phyloP scores from a whole-genome alignment of 139 green algal species.

The Zygnema circumcarinatum region DNA sequence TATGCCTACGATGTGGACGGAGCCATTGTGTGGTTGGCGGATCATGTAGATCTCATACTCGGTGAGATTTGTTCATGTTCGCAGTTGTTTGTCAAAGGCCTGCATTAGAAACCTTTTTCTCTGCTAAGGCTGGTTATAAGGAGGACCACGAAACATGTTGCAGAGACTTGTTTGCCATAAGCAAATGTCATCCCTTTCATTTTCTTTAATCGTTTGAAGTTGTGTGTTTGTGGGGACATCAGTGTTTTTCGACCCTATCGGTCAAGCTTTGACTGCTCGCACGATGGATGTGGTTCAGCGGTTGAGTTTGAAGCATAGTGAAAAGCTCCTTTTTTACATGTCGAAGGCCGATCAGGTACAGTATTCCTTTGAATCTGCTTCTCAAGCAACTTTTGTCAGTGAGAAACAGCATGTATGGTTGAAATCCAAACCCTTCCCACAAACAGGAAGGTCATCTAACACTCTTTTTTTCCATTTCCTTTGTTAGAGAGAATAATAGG shows the following conservation, averaged over 20 bases:
- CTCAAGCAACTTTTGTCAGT: too few relatives aligned
- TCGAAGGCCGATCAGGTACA: slow-evolving; percentile 76
- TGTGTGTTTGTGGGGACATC: slow-evolving; percentile 6
- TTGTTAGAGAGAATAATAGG: too few relatives aligned
- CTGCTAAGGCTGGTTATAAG: too few relatives aligned
- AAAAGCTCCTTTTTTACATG: slow-evolving; percentile 83
- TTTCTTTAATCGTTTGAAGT: background rate
- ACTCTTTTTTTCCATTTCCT: too few relatives aligned
- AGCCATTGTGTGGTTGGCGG: slow-evolving; percentile 71
- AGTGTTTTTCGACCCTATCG: slow-evolving; percentile 80
- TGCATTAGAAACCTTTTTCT: too few relatives aligned
- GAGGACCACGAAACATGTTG: too few relatives aligned
- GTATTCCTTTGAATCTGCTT: too few relatives aligned
- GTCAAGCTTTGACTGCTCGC: slow-evolving; percentile 75
- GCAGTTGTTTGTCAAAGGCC: too few relatives aligned
- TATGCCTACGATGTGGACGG: slow-evolving; percentile 76
- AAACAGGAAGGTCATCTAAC: too few relatives aligned
- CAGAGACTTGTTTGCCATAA: too few relatives aligned
- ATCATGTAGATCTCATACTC: slow-evolving; percentile 74
- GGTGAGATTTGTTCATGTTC: slow-evolving; percentile 11
- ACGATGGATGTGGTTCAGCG: slow-evolving; percentile 75
- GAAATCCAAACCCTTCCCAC: too few relatives aligned
- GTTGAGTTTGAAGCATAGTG: slow-evolving; percentile 72
- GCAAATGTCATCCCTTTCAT: too few relatives aligned
- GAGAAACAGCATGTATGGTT: slow-evolving; percentile 65